Base-by-base conservation (phyloP, 441 rosid species). In the Pelargonium citronellum region DNA sequence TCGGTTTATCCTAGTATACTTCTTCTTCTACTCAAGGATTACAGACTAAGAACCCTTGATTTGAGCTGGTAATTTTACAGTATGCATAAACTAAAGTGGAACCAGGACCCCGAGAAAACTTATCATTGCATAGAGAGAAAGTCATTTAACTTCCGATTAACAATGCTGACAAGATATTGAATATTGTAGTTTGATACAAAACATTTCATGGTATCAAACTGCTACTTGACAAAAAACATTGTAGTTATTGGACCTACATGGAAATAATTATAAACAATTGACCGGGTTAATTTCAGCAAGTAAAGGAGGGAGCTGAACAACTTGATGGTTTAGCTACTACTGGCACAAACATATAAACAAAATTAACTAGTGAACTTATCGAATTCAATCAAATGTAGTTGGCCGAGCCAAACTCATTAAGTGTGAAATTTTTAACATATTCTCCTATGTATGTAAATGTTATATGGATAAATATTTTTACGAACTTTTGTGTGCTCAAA, bases 1-100 rank as follows among this genome's bases (percentile, higher is more conserved):
- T 51, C 7, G 39, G 39, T 34, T 34, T 34, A 6, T 30, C 34
- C 58, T 51, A 51, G 8, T 51, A 6, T 13, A 51, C 2, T 49
- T 74, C 58, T 58, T 66, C 43, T 60, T 67, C 72, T 34, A 34
- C 39, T 34, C 39, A 5, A 34, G 39, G 1, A 34, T 34, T 34
- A 34, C 39, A 34, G 39, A 34, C 39, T 34, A 34, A 34, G 39
- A 34, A 34, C 39, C 7, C 39, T 4, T 34, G 39, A 34, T 34
- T 34, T 5, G 39, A 34, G 39, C 5, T 34, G 39, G 39, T 34
- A 34, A 34, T 34, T 34, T 34, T 34, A 34, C 39, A 34, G 39
- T 34, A 34, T 34, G 5, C 39, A 34, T 34, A 34, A 34, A 34
- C 39, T 34, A 34, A 34, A 34, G 39, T 34, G 39, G 39, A 34